Conservation (phyloP, 345 rosid species). For the Rhodomyrtus tomentosa region DNA sequence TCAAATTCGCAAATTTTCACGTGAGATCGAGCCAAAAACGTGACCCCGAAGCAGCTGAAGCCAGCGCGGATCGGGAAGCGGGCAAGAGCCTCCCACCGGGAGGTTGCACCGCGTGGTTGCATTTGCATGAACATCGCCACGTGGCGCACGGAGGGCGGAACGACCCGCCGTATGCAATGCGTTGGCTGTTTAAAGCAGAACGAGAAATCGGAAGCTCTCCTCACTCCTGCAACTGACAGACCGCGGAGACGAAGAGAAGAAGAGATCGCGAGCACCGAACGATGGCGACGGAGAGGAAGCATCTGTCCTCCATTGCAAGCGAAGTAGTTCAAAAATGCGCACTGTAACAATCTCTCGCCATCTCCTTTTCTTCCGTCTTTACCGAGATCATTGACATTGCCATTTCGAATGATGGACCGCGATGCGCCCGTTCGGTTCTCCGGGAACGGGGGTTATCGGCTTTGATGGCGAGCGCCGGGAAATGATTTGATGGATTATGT, state of each 20-base stretch:
- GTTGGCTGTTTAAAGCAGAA: neutral
- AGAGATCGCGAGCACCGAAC: neutral
- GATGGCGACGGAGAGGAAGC: slow-evolving; percentile 39
- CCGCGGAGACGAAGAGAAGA: neutral
- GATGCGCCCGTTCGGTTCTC: neutral
- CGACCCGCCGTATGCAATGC: neutral
- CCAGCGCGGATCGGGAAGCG: no score
- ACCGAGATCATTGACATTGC: neutral
- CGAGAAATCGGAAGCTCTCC: neutral
- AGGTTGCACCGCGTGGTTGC: no score
- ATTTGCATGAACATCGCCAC: slow-evolving; percentile 28
- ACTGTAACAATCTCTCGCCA: slow-evolving; percentile 19
- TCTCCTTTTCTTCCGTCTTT: neutral
- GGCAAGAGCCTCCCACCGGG: neutral
- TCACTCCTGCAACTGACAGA: neutral
- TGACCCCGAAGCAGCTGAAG: neutral
- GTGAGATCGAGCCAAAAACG: neutral
- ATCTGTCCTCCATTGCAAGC: slow-evolving; percentile 69
- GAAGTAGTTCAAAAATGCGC: slow-evolving; percentile 57
- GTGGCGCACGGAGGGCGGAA: slow-evolving; percentile 7
- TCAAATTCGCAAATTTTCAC: neutral
- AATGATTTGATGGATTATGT: neutral
- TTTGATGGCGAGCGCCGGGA: neutral
- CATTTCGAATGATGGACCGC: neutral
- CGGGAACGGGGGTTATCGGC: neutral